Evolutionary conservation across 352 stramenopile genomes (phyloP), one percentile per base, ranked within the genome.

Genomic region (Phytophthora brassicae): DNA sequence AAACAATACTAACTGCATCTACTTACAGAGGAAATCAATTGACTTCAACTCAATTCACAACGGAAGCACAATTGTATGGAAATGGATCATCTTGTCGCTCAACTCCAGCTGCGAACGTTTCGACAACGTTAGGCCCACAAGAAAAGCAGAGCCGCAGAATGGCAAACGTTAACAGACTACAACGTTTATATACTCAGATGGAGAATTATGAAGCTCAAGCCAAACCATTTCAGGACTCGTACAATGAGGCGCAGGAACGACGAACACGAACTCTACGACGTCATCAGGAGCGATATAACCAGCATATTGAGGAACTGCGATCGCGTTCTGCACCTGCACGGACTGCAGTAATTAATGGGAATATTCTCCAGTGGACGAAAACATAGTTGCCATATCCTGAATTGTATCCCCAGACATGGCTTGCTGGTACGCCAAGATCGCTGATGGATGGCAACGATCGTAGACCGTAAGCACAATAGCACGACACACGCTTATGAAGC

Each of bases 401-500:
- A 46, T 20, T 38, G 22, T 6, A 49, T 51, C 39, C 29, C 44
- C 31, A n/a, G 14, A 24, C 23, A 49, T 50, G 24, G 17, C 49
- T 52, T 66, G 44, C 39, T 70, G 33, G 17, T 56, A 52, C 20
- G 38, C 31, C 38, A 57, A 35, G 17, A 63, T 49, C 4, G 50
- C 43, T 12, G 33, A 62, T 44, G 66, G 66, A 20, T 73, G 55
- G 14, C 48, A 72, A 28, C 77, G 78, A 44, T 85, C 78, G 52
- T 87, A 89, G 43, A 89, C 67, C 16, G 63, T 78, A 20, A 84
- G 42, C 11, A 86, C 59, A 29, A 89, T 33, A 29, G 70, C 70
- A 24, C 81, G 71, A 51, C 63, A 83, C 54, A 90, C 75, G 56
- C 81, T 90, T 8, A 90, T 65, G 55, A 92, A 90, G 26, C 75